Conservation (phyloP, 331 rosid genomes). For the Malus hybrid region DNA sequence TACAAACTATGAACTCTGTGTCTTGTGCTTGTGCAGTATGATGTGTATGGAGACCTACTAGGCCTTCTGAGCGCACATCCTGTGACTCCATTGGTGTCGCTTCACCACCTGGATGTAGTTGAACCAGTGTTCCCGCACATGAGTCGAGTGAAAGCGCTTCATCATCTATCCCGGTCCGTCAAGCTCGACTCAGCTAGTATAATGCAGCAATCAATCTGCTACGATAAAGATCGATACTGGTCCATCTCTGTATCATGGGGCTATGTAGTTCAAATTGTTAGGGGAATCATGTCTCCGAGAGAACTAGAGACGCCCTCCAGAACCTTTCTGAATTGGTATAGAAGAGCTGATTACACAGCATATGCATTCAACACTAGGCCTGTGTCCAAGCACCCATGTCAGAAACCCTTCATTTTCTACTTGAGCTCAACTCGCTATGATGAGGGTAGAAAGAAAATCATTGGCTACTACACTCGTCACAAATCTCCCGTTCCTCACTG, state of each 20-base stretch:
- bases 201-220: conserved; percentile 91
- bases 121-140: conserved; percentile 72
- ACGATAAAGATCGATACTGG: conserved; percentile 55
- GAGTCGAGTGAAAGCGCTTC: conserved; percentile 36
- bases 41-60: conserved; percentile 73
- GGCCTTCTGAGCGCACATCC: conserved; percentile 91
- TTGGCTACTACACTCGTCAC: conserved; percentile 36
- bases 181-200: conserved; percentile 62
- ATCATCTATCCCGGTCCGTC: conserved; percentile 48
- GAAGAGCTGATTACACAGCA: conserved; percentile 69
- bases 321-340: conserved; percentile 80
- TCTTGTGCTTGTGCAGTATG: conserved; percentile 52
- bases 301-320: conserved; percentile 79
- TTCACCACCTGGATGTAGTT: conserved; percentile 84
- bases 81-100: conserved; percentile 58
- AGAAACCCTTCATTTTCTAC: conserved; percentile 64
- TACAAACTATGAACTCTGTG: not conserved
- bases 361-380: conserved; percentile 95
- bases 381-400: conserved; percentile 65
- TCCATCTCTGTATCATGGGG: conserved; percentile 92
- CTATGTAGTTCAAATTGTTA: conserved; percentile 64
- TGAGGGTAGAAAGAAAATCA: conserved; percentile 16
- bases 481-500: conserved; percentile 38
- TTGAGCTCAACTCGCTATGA: conserved; percentile 35
- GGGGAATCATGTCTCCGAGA: conserved; percentile 74